phyloP scores from a whole-genome alignment of 441 rosid genomes.

The Euphorbia schlechtendalii region DNA sequence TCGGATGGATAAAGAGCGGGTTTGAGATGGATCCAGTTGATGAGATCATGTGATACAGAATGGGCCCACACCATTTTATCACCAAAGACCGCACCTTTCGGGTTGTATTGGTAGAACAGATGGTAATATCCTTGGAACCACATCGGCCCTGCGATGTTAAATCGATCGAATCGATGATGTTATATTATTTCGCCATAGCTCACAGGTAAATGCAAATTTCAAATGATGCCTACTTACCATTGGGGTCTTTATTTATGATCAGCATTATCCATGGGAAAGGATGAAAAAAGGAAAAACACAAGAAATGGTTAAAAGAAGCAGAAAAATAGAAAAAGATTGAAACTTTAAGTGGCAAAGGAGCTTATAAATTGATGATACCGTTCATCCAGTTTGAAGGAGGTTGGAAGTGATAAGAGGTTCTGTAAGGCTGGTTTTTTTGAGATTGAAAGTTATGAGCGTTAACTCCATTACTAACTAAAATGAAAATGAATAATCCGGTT shows the following conservation, averaged over 20 bases:
- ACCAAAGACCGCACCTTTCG: conserved; percentile 58
- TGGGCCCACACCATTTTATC: conserved; percentile 83
- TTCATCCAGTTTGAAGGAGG: conserved; percentile 55
- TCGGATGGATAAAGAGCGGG: conserved; percentile 55
- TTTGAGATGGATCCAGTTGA: conserved; percentile 66
- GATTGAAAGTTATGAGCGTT: conserved; percentile 7
- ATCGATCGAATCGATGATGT: no score
- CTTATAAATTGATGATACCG: conserved; percentile 31
- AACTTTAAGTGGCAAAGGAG: background rate
- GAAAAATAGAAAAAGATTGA: background rate
- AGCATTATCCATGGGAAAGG: background rate
- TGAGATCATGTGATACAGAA: conserved; percentile 69
- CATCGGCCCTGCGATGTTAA: conserved; percentile 46
- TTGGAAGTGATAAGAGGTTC: conserved; percentile 56
- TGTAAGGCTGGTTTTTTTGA: conserved; percentile 25
- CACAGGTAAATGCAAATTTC: no score
- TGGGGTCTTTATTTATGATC: conserved; percentile 39
- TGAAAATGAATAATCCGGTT: conserved; percentile 16
- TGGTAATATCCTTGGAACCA: conserved; percentile 78
- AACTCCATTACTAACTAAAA: conserved; percentile 20
- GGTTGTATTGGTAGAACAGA: conserved; percentile 78
- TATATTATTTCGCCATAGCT: no score
- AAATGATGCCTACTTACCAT: conserved; percentile 61
- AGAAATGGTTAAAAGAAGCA: background rate
- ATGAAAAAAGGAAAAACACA: background rate